A percentile compares a stretch with the other conserved stretches of the same genome.
These are phyloP conservation scores for Leccinum disarticulatum DNA, from an alignment of 768 basidiomycete species.

Conservation along the genomic window DNA sequence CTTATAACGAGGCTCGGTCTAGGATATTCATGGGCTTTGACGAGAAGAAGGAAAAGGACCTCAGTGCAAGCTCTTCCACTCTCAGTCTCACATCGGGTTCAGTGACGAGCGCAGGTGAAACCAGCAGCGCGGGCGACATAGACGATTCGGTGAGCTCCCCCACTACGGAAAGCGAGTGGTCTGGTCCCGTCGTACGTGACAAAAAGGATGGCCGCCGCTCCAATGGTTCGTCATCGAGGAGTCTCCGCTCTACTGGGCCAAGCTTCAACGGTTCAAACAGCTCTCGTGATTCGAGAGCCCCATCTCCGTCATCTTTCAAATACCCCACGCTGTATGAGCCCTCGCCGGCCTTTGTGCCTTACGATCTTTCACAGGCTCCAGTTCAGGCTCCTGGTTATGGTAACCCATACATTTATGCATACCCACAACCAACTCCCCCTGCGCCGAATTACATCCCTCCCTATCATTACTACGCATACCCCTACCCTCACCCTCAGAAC, in stretches of 20 bases:
- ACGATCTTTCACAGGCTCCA: conserved; percentile 32
- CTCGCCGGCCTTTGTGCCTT: conserved; percentile 29
- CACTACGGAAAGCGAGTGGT: conserved; percentile 83
- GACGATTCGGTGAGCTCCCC: conserved; percentile 73
- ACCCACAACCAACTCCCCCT: conserved; percentile 40
- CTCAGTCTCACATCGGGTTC: conserved; percentile 70
- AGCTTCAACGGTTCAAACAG: conserved; percentile 56
- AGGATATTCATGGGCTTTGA: conserved; percentile 86
- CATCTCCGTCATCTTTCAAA: conserved; percentile 70
- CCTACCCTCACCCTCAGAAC: conserved; percentile 49
- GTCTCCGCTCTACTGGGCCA: conserved; percentile 52
- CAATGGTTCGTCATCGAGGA: conserved; percentile 59
- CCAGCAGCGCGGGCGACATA: conserved; percentile 61
- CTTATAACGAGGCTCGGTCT: conserved; percentile 84
- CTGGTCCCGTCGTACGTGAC: conserved; percentile 55
- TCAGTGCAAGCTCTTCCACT: conserved; percentile 76
- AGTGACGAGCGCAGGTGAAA: conserved; percentile 52
- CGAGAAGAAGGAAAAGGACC: conserved; percentile 68
- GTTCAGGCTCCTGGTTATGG: conserved; percentile 32
- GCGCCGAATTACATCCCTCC: conserved; percentile 40
- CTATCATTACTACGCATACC: conserved; percentile 47
- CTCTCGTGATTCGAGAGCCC: conserved; percentile 69
- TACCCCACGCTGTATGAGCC: conserved; percentile 77
- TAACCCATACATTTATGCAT: conserved; percentile 38
- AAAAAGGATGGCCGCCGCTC: conserved; percentile 55